phyloP scores from a whole-genome alignment of 2,329 filamentous ascomycete genomes.

The Parastagonospora nodorum region DNA sequence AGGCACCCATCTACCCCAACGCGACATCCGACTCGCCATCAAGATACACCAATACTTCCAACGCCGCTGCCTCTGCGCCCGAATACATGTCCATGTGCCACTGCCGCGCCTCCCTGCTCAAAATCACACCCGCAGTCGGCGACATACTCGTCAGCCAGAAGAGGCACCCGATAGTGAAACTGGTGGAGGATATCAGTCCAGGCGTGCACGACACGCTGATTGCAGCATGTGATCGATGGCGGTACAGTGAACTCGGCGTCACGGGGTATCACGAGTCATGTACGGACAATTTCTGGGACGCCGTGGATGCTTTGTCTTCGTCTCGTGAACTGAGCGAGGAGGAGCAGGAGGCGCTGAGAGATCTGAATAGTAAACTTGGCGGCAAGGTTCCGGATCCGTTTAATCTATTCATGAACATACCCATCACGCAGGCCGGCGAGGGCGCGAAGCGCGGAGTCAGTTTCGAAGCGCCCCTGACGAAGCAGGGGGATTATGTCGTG shows the following conservation, averaged over 20 bases:
- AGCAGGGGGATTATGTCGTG: slow-evolving; percentile 51
- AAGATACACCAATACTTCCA: slow-evolving; percentile 28
- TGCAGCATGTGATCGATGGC: slow-evolving; percentile 44
- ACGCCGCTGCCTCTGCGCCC: slow-evolving; percentile 32
- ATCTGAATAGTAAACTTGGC: slow-evolving; percentile 27
- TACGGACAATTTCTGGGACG: slow-evolving; percentile 45
- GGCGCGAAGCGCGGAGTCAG: slow-evolving; percentile 38
- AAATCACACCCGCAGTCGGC: slow-evolving; percentile 34
- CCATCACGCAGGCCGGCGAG: slow-evolving; percentile 47
- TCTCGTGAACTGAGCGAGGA: slow-evolving; percentile 11
- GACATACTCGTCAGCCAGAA: slow-evolving; percentile 42
- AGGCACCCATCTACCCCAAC: slow-evolving; percentile 37
- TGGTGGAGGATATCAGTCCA: slow-evolving; percentile 40
- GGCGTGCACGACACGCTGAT: slow-evolving; percentile 44
- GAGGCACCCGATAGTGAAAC: slow-evolving; percentile 38
- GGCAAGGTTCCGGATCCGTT: slow-evolving; percentile 41
- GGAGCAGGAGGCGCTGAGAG: slow-evolving; percentile 23
- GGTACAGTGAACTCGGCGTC: slow-evolving; percentile 41
- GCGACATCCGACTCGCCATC: slow-evolving; percentile 26
- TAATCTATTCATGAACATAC: slow-evolving; percentile 54
- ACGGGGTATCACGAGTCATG: slow-evolving; percentile 41
- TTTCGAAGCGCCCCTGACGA: slow-evolving; percentile 49
- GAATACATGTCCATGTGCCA: slow-evolving; percentile 46
- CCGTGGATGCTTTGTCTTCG: slow-evolving; percentile 24
- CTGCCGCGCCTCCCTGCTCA: slow-evolving; percentile 35